These are phyloP conservation scores for Nemania sp. DNA, from an alignment of 2,329 filamentous ascomycete species.

Conservation along the genomic window DNA sequence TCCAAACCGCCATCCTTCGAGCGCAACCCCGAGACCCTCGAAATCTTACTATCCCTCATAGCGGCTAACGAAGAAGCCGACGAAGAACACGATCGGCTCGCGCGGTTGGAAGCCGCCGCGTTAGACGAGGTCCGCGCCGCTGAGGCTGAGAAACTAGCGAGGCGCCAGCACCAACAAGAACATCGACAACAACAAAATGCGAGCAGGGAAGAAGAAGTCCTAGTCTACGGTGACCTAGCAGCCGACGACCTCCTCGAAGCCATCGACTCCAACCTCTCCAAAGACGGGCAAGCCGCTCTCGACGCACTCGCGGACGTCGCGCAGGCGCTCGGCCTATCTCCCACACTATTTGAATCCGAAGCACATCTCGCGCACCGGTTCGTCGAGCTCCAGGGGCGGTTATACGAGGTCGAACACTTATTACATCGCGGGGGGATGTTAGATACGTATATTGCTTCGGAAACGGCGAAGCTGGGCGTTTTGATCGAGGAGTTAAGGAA, in stretches of 20 bases:
- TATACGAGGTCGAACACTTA: slow-evolving; percentile 60
- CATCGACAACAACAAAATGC: neutral
- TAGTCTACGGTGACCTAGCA: slow-evolving; percentile 31
- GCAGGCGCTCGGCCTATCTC: slow-evolving; percentile 53
- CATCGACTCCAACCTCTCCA: slow-evolving; percentile 57
- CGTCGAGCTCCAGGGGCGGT: slow-evolving; percentile 57
- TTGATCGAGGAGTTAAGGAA: slow-evolving; percentile 50
- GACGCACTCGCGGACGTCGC: slow-evolving; percentile 60
- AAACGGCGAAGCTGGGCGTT: slow-evolving; percentile 46
- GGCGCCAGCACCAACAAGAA: slow-evolving; percentile 7
- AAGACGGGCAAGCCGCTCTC: slow-evolving; percentile 59
- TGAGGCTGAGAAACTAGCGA: slow-evolving; percentile 37
- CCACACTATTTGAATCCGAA: slow-evolving; percentile 32
- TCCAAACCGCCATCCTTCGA: slow-evolving; percentile 74
- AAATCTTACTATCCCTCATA: slow-evolving; percentile 72
- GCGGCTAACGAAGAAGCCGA: slow-evolving; percentile 77
- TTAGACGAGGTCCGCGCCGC: slow-evolving; percentile 52
- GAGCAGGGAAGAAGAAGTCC: neutral
- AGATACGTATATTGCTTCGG: slow-evolving; percentile 57
- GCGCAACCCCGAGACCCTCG: slow-evolving; percentile 81
- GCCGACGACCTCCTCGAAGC: slow-evolving; percentile 52
- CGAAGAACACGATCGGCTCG: slow-evolving; percentile 64
- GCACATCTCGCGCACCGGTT: slow-evolving; percentile 55
- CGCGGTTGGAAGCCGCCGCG: slow-evolving; percentile 61
- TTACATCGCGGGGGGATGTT: slow-evolving; percentile 58